Base-by-base conservation (phyloP, 768 basidiomycete species). In the Boletus insuetus region DNA sequence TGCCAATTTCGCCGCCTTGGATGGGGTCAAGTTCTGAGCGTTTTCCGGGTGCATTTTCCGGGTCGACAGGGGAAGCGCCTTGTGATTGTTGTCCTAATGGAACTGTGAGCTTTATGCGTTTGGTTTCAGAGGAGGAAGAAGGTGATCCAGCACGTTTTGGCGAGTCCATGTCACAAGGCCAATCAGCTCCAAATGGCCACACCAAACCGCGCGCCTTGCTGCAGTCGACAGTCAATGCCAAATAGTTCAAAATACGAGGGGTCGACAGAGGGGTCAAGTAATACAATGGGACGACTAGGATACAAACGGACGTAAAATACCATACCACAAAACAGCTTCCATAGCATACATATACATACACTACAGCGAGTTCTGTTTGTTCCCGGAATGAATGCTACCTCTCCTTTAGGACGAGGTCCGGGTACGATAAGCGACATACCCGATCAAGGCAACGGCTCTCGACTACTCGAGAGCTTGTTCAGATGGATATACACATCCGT, bases 401-500 rank as follows among this genome's bases (percentile, higher is more conserved):
- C 22, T 22, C 26, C 8, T 26, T 26, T 26, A 9, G 26, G 24
- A 24, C 4, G 24, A 24, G 24, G 24, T 24, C 24, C 24, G 24
- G 24, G 26, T 29, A 29, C 9, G 26, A 29, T 29, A 29, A 29
- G 26, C 26, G 26, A 9, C 24, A 24, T 29, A 29, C 38, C 38
- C 3, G 38, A 13, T 66, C 60, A 66, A 17, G 66, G 65, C 24
- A 66, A 49, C 16, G 65, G 65, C 31, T 65, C 64, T 41, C 55
- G 65, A 54, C 66, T 66, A 19, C 65, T 91, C 11, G 89, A 91
- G 17, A 94, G 79, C 44, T 87, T 80, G 68, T 94, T 94, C 49
- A 94, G 75, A 69, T 95, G 94, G 58, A 96, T 93, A 67, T 95
- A 96, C 3, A 94, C 90, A 67, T 96, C 94, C 35, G 91, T 94